Conservation (phyloP, 192 early-diverging fungal species). For the Coemansia sp. region DNA sequence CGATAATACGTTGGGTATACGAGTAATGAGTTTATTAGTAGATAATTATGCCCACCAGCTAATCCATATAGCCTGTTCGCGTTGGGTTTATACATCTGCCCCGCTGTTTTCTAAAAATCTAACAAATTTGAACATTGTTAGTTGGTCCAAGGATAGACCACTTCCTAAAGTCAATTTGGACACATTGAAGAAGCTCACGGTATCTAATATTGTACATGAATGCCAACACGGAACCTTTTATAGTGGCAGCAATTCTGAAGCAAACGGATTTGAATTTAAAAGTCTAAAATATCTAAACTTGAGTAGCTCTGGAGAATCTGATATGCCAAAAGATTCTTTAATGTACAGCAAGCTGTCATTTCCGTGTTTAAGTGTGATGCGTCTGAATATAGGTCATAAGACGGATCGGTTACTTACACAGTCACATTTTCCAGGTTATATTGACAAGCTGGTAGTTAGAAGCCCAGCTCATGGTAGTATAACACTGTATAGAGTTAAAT, state of each 20-base stretch:
- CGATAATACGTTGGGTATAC: no score
- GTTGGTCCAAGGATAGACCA: neutral
- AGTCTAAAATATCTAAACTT: neutral
- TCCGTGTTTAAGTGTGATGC: neutral
- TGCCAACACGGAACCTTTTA: neutral
- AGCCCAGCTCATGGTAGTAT: neutral
- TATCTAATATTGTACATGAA: neutral
- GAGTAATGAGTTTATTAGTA: no score
- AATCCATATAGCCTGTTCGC: no score
- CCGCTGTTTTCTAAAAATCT: neutral
- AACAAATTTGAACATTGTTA: neutral
- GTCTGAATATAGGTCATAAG: neutral
- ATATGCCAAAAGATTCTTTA: neutral
- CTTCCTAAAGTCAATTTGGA: neutral
- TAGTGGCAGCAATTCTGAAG: neutral
- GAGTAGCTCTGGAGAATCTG: neutral
- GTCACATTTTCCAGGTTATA: neutral
- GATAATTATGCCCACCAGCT: no score
- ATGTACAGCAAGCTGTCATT: neutral
- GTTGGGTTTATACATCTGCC: no score
- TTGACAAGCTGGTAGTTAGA: neutral
- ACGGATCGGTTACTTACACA: neutral
- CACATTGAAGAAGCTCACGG: neutral
- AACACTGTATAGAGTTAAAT: neutral
- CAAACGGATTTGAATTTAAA: neutral